Base-by-base conservation (phyloP, 352 stramenopile species). In the Labyrinthula sp. region DNA sequence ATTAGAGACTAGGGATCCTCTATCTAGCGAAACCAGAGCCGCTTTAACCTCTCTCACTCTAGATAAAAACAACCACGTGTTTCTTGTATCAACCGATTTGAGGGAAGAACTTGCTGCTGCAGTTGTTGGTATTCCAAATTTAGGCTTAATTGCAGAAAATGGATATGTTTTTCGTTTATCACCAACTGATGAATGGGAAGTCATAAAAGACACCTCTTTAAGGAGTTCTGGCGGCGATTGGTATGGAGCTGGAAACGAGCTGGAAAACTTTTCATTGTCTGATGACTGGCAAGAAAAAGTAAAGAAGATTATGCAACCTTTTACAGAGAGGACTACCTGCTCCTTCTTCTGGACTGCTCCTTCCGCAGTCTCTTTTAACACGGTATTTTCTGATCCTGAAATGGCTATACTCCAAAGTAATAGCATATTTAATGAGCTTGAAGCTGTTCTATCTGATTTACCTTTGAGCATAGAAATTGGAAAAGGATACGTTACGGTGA, bases 281-380 rank as follows among this genome's bases (percentile, higher is more conserved):
- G 43, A 52, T 10, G 43, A 28, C 7, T 52, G 43, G 43, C 43
- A 52, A 35, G 43, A 52, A 20, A 10, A 15, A 18, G 43, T 50
- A 18, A n/a, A 21, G 8, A 3, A 73, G 20, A 84, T 97, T 30
- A 99, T 99, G 89, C 79, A 96, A 65, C 88, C 95, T 38, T 99
- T 96, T 72, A 88, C 84, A 5, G 82, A 78, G 14, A 71, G 86
- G 39, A 99, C 91, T 2, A 87, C 97, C 61, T 89, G 91, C 45
- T 96, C 87, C 33, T 99, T 97, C 60, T 89, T 99, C 25, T 90
- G 96, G 69, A 67, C 92, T 27, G 98, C 95, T 46, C 87, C 91
- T 40, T 95, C 85, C 58, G 90, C 91, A 25, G 62, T 99, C 40
- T 58, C 97, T 29, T 99, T 90, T 87, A 87, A 98, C 62, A 99